These are phyloP conservation scores for Diaporthe longicolla DNA, from an alignment of 2,329 filamentous ascomycete species.

Conservation along the genomic window DNA sequence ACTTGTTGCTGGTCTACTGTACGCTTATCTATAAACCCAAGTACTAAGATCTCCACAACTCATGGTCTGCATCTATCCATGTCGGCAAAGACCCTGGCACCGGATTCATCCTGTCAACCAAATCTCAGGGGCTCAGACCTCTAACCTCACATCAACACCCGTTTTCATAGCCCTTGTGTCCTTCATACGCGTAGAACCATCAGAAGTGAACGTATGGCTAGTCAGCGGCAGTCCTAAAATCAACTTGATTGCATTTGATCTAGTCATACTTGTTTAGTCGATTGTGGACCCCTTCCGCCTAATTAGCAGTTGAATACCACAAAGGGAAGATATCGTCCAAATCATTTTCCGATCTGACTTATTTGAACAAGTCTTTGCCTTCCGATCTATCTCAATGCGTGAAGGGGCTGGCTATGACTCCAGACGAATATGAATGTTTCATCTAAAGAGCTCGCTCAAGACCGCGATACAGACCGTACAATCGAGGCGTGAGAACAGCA, in stretches of 20 bases:
- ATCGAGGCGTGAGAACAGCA: background rate
- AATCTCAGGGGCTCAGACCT: constrained; percentile 10
- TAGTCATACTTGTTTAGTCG: too few species aligned
- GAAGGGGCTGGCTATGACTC: background rate
- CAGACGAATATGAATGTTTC: too few species aligned
- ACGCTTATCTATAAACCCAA: background rate
- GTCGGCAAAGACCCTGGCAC: background rate
- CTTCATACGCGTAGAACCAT: background rate
- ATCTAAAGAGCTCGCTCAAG: too few species aligned
- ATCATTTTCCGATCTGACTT: background rate
- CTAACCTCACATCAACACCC: background rate
- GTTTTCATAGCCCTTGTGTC: background rate
- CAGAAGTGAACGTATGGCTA: background rate
- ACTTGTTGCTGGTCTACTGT: too few species aligned
- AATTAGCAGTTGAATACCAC: background rate
- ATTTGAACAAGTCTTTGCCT: too few species aligned
- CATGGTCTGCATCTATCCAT: constrained; percentile 6
- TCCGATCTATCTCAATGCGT: too few species aligned
- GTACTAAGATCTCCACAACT: background rate
- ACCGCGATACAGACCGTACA: too few species aligned
- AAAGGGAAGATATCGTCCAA: background rate
- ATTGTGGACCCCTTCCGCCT: background rate
- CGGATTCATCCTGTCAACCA: background rate
- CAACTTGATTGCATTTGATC: too few species aligned
- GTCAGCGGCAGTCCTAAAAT: too few species aligned